Evolutionary conservation across 2,329 filamentous ascomycete species (phyloP), one percentile per base, ranked within the genome.

Genomic region (Clarireedia homoeocarpa): DNA sequence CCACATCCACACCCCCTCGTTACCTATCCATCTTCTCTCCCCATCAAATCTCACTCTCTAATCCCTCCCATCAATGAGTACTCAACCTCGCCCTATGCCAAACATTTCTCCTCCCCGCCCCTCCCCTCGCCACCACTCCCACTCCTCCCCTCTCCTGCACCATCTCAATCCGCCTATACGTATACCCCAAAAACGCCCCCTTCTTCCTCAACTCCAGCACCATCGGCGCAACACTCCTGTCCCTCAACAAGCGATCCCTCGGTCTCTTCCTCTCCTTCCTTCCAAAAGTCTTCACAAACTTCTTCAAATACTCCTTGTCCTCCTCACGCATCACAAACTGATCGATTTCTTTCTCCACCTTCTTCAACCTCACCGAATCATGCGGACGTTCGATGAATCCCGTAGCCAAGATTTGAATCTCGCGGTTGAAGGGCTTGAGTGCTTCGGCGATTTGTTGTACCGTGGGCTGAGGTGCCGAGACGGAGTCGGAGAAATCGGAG

Each of bases 171-270:
- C 84, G 75, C 12, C 84, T 81, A 77, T 94, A 97, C 2, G 88
- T 89, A 69, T 99, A 99, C 0, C 92, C 92, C 59, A 95, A 72
- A 71, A 97, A 97, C 0, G 90, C 91, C 26, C 82, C 87, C 68
- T 80, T 81, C 72, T 92, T 95, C 58, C 94, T 81, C 61, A 94
- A 79, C 62, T 89, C 84, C 70, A 97, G 74, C n/a, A 87, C 90
- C 15, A 78, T 75, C 42, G 77, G 78, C 42, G 83, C 85, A 6
- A 86, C 79, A 7, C 75, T 72, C 26, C 77, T 78, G 70, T 97
- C 92, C 45, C 92, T 79, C 27, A 97, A 74, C 56, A 97, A 72
- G 65, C 87, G 86, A 70, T 99, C 94, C n/a, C 91, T 79, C 0
- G 92, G 84, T 59, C 91, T 74, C 70, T 89, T 94, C 68, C 80